These are phyloP conservation scores for Trichoderma parareesei DNA, from an alignment of 495 filamentous ascomycete species.

Conservation along the genomic window DNA sequence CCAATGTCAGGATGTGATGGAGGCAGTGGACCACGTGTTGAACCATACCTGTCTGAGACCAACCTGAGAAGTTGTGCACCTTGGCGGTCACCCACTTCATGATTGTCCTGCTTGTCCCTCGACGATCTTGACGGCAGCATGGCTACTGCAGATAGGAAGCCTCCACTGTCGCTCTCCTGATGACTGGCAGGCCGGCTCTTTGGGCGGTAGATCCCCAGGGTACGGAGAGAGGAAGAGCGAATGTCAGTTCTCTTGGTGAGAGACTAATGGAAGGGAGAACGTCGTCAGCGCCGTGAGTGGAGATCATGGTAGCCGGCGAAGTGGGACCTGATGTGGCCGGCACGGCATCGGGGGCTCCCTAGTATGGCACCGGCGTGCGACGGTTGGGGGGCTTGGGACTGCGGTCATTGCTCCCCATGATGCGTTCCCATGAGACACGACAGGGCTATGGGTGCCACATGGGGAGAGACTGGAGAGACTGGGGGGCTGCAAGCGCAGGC, in stretches of 20 bases:
- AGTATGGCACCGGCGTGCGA: conserved; percentile 1
- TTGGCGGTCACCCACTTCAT: not conserved
- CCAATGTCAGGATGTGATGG: not conserved
- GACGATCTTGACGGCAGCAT: not conserved
- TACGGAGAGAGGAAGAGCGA: not conserved
- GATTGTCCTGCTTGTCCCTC: not conserved
- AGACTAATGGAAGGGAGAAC: not conserved
- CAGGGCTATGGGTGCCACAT: not conserved
- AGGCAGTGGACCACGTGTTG: not conserved
- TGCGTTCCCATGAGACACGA: not conserved
- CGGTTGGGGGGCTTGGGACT: not conserved
- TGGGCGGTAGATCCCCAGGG: not conserved
- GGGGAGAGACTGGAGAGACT: conserved; percentile 1
- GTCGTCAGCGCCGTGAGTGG: conserved; percentile 8
- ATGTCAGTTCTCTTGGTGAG: not conserved
- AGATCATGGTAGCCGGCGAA: not conserved
- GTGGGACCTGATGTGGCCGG: conserved; percentile 3
- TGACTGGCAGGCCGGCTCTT: not conserved
- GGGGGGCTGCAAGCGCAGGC: conserved; percentile 5
- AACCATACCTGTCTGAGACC: not conserved
- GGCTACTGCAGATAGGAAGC: not conserved
- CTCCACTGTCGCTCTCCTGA: not conserved
- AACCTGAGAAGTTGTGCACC: not conserved
- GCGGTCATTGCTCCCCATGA: conserved; percentile 1
- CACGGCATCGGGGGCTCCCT: not conserved